Percentiles rank a stretch among this genome's conserved stretches.
phyloP scores from a whole-genome alignment of 768 basidiomycete genomes.

The Collybia mongolica region DNA sequence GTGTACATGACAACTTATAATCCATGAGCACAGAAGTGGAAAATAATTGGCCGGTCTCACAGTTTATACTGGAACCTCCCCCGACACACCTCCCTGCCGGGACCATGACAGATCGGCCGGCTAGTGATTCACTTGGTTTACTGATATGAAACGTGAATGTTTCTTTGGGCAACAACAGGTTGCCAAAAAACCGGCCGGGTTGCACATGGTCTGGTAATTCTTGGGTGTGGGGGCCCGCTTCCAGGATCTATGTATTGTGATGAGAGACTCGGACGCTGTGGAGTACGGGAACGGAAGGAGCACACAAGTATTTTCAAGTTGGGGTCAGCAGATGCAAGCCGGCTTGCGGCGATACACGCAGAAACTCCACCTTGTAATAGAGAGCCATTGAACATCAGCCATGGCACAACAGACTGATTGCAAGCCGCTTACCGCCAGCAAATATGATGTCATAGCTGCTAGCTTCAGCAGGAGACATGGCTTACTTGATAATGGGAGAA shows the following conservation, averaged over 20 bases:
- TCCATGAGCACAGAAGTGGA: neutral
- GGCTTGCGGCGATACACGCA: slow-evolving; percentile 56
- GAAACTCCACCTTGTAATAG: slow-evolving; percentile 42
- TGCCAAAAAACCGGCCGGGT: slow-evolving; percentile 48
- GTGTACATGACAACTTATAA: slow-evolving; percentile 50
- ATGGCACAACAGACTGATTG: neutral
- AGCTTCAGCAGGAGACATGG: slow-evolving; percentile 3
- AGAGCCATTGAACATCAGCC: neutral
- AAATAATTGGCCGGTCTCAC: slow-evolving; percentile 26
- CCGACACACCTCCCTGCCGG: slow-evolving; percentile 52
- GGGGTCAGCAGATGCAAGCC: slow-evolving; percentile 53
- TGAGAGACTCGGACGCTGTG: neutral
- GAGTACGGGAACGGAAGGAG: neutral
- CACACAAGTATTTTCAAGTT: slow-evolving; percentile 52
- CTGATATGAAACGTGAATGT: slow-evolving; percentile 46
- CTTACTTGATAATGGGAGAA: neutral
- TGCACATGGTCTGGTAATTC: slow-evolving; percentile 48
- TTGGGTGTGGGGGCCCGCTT: slow-evolving; percentile 53
- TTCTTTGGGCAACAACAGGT: slow-evolving; percentile 35
- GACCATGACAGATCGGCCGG: slow-evolving; percentile 42
- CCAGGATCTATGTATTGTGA: slow-evolving; percentile 39
- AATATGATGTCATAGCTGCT: slow-evolving; percentile 48
- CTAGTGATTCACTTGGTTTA: slow-evolving; percentile 38
- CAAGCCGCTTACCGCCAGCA: slow-evolving; percentile 45
- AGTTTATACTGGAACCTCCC: slow-evolving; percentile 63